Base-by-base conservation (phyloP, 2,329 filamentous ascomycete species). In the Allantophomopsis lycopodina region DNA sequence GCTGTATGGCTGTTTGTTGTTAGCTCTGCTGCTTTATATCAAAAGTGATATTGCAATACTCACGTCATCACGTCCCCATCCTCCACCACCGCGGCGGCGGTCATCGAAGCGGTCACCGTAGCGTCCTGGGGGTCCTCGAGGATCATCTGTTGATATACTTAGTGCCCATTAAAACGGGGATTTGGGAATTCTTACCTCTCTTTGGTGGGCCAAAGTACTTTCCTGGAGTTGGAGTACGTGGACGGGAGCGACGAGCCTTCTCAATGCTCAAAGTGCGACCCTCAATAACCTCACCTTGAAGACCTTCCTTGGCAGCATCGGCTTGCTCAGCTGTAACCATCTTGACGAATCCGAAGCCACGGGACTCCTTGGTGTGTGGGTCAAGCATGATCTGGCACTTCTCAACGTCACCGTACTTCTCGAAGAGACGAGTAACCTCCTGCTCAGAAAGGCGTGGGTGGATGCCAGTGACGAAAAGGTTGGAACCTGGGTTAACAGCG, bases 381-480 rank as follows among this genome's bases (percentile, higher is more conserved):
- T 98, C 91, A 56, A 89, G 79, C 91, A 98, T 98, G 67, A 98
- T 98, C 62, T 95, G 93, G 69, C 89, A 96, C 66, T 93, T 96
- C 67, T 96, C 89, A 39, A 98, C 91, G 59, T 94, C 87, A 51
- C 91, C 91, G 56, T 96, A 96, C 66, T 96, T 98, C 66, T 95
- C 87, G 57, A 98, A 98, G 49, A 98, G 79, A 60, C 87, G 87
- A 40, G 83, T 83, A 45, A 98, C 85, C 58, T 96, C 91, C 13
- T 79, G 74, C 62, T 98, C 91, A 36, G 75, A 79, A 49, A 98
- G 75, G 54, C 84, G 83, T 42, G 91, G 91, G 61, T 96, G 87
- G 50, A 98, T 98, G 52, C 91, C 91, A 47, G 91, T 98, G 50
- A 98, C 91, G 61, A 98, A 98, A 44, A 98, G 82, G 68, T 98